A percentile compares a stretch with the other conserved stretches of the same genome.
These are phyloP conservation scores for Lachancea waltii DNA, from an alignment of 805 yeast genomes.

Conservation along the genomic window DNA sequence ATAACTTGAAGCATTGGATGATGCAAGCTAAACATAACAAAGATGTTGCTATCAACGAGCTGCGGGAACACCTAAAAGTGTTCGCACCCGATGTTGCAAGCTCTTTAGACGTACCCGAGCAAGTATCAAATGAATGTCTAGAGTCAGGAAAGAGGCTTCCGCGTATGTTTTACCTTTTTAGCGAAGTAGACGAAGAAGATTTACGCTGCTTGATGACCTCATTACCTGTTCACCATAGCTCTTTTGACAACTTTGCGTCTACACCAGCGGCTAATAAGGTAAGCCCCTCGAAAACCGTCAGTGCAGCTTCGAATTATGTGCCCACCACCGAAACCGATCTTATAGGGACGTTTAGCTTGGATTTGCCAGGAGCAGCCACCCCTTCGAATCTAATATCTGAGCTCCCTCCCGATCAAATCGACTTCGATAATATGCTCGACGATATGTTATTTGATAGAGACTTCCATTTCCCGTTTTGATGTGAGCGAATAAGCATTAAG, in stretches of 20 bases:
- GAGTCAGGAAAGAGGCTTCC: constrained; percentile 1
- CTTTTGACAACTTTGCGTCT: not conserved
- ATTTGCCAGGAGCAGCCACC: not conserved
- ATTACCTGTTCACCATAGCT: constrained; percentile 4
- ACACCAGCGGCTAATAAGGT: not conserved
- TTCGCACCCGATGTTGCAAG: constrained; percentile 1
- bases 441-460: constrained; percentile 8
- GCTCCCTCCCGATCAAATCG: constrained; percentile 1
- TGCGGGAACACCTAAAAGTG: constrained; percentile 9
- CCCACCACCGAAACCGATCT: not conserved
- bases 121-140: not conserved
- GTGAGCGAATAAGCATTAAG: not conserved
- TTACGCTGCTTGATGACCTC: constrained; percentile 4
- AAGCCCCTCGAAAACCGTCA: not conserved
- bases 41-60: constrained; percentile 14
- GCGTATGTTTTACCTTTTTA: constrained; percentile 5
- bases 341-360: not conserved
- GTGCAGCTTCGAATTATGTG: not conserved
- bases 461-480: constrained; percentile 4
- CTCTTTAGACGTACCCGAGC: constrained; percentile 1
- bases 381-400: not conserved
- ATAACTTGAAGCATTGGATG: constrained; percentile 3
- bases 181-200: constrained; percentile 5
- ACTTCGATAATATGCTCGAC: constrained; percentile 8
- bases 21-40: constrained; percentile 13